Base-by-base conservation (phyloP, 2,329 filamentous ascomycete species). In the Calonectria fujianensis region DNA sequence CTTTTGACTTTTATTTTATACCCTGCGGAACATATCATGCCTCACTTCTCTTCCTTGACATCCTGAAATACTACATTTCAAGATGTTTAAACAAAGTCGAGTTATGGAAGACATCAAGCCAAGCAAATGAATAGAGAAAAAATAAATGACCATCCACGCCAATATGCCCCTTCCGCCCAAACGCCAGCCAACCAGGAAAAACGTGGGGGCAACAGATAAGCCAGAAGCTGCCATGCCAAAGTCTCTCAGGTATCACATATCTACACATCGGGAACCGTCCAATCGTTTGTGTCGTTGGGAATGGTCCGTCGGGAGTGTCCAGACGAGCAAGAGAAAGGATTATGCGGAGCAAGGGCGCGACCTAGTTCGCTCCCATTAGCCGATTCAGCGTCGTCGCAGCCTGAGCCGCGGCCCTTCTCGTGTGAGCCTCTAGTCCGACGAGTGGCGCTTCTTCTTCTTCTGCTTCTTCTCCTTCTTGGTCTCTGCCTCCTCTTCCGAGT, bases 401-500 rank as follows among this genome's bases (percentile, higher is more conserved):
- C 31, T 69, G 35, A 54, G 74, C 68, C 72, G 64, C 74, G 67
- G 72, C 73, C 70, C 70, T 68, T 75, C 80, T 74, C 75, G 73
- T 52, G 64, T 72, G 66, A 74, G 64, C 35, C 70, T 68, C 75
- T 84, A 84, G 76, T 82, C 82, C 66, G 75, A 61, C 70, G 85
- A 86, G 75, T 86, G 83, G 51, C 84, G 84, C 85, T 87, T 87
- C 86, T 87, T 86, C 85, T 88, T 87, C 85, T 89, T 89, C 79
- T 87, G 85, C 83, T 89, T 87, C 85, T 89, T 91, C 83, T 91
- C 89, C 85, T 90, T 89, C 89, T 93, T 93, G 83, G 89, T 76
- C 65, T 81, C 80, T 41, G 92, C 91, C 85, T 91, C 92, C 84
- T 94, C 94, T 77, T 88, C 89, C 78, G 92, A 92, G 75, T 91